Evolutionary conservation across 306 rosid species (phyloP).

Genomic region (Sphenostylis stenocarpa): DNA sequence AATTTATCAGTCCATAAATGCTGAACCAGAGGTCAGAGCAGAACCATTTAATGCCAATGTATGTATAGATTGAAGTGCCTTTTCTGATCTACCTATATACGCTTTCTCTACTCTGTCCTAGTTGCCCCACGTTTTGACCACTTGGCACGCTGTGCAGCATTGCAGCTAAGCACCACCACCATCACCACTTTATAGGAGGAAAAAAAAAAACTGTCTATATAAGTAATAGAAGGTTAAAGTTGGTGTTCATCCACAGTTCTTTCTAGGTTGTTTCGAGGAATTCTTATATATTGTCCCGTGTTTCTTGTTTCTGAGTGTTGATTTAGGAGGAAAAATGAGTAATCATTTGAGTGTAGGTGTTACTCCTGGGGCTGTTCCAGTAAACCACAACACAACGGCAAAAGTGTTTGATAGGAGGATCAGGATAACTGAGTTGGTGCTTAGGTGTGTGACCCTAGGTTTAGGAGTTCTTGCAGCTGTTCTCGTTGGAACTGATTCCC

Average conservation of each 20-base stretch:
- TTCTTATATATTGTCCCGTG: background rate
- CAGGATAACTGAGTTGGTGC: constrained; percentile 66
- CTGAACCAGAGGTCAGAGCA: constrained; percentile 43
- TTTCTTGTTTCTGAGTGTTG: constrained; percentile 21
- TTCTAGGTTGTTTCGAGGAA: background rate
- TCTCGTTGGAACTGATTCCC: constrained; percentile 84
- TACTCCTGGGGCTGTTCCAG: constrained; percentile 81
- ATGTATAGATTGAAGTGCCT: constrained; percentile 27
- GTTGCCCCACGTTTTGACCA: constrained; percentile 49
- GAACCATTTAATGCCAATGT: constrained; percentile 42
- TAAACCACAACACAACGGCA: constrained; percentile 50
- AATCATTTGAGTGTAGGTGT: constrained; percentile 74
- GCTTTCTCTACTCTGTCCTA: constrained; percentile 19
- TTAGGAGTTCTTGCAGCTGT: constrained; percentile 67
- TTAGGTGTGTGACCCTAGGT: constrained; percentile 64
- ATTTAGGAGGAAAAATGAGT: constrained; percentile 51
- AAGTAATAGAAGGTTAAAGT: constrained; percentile 21
- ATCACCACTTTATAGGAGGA: constrained; percentile 21
- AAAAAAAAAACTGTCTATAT: constrained; percentile 18
- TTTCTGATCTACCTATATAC: constrained; percentile 2
- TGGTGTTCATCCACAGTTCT: constrained; percentile 2
- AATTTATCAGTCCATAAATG: constrained; percentile 35
- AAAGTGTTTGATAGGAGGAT: constrained; percentile 58
- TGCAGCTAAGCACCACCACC: constrained; percentile 31
- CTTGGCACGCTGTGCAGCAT: constrained; percentile 41